Evolutionary conservation across 1,284 basidiomycete species (phyloP).

Genomic region (Irpex sp.): DNA sequence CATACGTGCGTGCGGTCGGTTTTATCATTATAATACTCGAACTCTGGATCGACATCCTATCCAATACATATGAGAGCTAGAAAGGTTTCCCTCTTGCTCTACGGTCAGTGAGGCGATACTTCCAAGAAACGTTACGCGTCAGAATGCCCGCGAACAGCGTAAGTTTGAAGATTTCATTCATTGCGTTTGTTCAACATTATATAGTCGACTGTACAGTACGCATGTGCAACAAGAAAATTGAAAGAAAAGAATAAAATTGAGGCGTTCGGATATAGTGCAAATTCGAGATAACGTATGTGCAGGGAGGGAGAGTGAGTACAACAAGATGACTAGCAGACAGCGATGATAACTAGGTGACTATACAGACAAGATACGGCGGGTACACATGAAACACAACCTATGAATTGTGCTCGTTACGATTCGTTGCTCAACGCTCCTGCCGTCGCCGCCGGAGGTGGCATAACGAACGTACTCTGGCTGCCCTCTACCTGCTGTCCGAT

Average conservation of each 20-base stretch:
- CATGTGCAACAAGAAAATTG: too few species aligned
- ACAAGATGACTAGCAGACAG: not conserved
- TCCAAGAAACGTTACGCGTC: too few species aligned
- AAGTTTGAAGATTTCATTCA: too few species aligned
- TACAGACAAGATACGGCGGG: not conserved
- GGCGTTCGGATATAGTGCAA: not conserved
- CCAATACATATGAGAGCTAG: too few species aligned
- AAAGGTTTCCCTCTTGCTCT: too few species aligned
- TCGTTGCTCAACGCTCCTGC: not conserved
- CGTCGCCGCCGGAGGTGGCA: not conserved
- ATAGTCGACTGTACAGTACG: too few species aligned
- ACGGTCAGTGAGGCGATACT: too few species aligned
- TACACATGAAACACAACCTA: not conserved
- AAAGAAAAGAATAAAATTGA: not conserved
- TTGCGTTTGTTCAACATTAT: too few species aligned
- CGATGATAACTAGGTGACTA: not conserved
- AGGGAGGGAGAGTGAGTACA: not conserved
- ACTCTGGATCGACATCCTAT: too few species aligned
- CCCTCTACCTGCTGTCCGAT: not conserved
- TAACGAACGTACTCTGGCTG: not conserved
- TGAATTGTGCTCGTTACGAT: not conserved
- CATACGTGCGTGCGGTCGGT: too few species aligned
- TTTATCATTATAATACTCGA: too few species aligned
- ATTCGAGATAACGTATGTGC: not conserved
- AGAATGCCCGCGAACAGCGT: too few species aligned